Conservation (phyloP, 371 early-diverging fungal genomes). For the Coemansia sp. region DNA sequence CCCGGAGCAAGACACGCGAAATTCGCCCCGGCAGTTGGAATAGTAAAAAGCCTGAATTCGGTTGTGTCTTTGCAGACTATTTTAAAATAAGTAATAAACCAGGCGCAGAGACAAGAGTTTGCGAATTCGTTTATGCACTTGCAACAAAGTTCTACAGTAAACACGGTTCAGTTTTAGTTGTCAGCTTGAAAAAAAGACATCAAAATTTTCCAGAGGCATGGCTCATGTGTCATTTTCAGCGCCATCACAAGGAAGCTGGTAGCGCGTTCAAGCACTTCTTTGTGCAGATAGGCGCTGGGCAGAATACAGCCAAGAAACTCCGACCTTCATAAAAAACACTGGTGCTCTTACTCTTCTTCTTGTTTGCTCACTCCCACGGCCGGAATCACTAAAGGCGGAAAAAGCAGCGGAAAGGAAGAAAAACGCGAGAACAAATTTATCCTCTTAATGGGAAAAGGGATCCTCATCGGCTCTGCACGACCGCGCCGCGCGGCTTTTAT, state of each 20-base stretch:
- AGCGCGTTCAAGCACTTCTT: neutral
- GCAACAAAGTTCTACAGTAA: neutral
- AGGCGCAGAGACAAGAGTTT: neutral
- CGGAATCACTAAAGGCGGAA: neutral
- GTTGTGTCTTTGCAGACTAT: too few relatives aligned
- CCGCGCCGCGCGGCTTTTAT: slow-evolving; percentile 4
- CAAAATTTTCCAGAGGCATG: neutral
- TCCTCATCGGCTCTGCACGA: neutral
- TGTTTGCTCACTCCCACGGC: neutral
- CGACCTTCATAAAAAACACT: neutral
- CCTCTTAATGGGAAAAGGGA: neutral
- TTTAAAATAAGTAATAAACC: neutral
- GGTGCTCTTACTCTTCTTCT: neutral
- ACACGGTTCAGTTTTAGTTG: neutral
- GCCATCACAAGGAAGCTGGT: neutral
- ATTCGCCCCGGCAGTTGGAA: too few relatives aligned
- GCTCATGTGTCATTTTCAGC: neutral
- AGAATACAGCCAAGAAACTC: too few relatives aligned
- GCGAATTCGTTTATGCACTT: neutral
- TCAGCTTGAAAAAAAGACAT: neutral
- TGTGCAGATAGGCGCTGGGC: too few relatives aligned
- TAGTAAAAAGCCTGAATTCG: neutral
- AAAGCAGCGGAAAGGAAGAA: neutral
- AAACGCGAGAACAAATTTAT: neutral
- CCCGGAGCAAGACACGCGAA: neutral